Evolutionary conservation across 768 basidiomycete genomes (phyloP), one percentile per base, ranked within the genome.

Genomic region (Hygrocybe punicea): DNA sequence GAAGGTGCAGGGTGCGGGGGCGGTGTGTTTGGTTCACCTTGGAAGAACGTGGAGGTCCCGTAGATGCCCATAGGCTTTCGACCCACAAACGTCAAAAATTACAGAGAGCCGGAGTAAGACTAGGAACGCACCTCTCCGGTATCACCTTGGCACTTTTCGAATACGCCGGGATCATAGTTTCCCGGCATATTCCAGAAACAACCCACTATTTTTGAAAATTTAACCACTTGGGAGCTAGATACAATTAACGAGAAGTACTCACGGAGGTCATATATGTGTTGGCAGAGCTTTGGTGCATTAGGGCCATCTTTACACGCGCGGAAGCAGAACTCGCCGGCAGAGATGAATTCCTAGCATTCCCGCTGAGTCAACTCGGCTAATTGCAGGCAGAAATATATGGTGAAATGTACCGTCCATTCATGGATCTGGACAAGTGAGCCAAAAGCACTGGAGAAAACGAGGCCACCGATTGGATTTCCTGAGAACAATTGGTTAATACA

Each of bases 361-460:
- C 23, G 17, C 23, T 61, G 40, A 24, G 36, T 44, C 34, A 53
- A 14, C 23, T 45, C 36, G 8, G 16, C 14, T 25, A 39, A 45
- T 21, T 40, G 23, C 34, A n/a, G 21, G 59, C 7, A 47, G 50
- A 45, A 48, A 34, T 11, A 36, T 24, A 54, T 23, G 56, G 23
- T 19, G 14, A 50, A 46, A 49, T 29, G 7, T 35, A 85, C 84
- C 47, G 85, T 89, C 91, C 91, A 92, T 66, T 91, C 84, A 62
- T 83, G 78, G 39, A 88, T 74, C 64, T 89, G 79, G 61, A 80
- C 60, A 3, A 82, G 60, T 47, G 73, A 71, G 19, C 82, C 84
- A 69, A 85, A 89, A n/a, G 84, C 85, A 58, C 56, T 78, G 19
- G 87, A 86, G 68, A 89, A 89, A n/a, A 91, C 84, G 42, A 89